Evolutionary conservation across 768 basidiomycete genomes (phyloP), one percentile per base, ranked within the genome.

Genomic region (Mycena amicta): DNA sequence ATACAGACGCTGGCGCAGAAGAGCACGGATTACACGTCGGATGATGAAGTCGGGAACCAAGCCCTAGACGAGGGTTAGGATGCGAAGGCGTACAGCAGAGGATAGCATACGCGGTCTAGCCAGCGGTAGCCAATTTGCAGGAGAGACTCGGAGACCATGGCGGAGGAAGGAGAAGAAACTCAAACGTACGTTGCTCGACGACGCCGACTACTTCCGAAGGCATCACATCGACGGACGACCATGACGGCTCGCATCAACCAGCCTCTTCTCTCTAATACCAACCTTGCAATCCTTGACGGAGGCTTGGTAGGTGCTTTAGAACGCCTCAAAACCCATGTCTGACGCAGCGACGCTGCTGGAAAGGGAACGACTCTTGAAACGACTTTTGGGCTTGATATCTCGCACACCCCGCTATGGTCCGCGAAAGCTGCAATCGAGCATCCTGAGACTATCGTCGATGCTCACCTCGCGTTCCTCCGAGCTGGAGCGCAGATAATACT

Each of bases 331-430:
- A n/a, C n/a, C n/a, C n/a, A n/a, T n/a, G n/a, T n/a, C n/a, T n/a
- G n/a, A n/a, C n/a, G n/a, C n/a, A n/a, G 30, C 6, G 46, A 25
- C 41, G 5, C 47, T 22, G 3, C 23, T 12, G n/a, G 22, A 22
- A 64, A 90, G 89, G 88, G 89, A 39, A 83, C 84, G 5, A 83
- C 80, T 0, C 74, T 89, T 20, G 86, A 89, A 65, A 78, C 80
- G 45, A 68, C 75, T 23, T 76, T 83, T 65, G 69, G 75, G 37
- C 56, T 78, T 30, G 73, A 80, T 59, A 80, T 84, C 45, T 75
- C 83, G 1, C 69, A 80, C 30, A 80, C 81, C 1, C 79, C 86
- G 2, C 71, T 93, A 23, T 93, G 91, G 92, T 92, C 90, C 15
- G 83, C 86, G 0, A 80, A 84, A 52, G 79, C 86, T 8, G 72